phyloP scores from a whole-genome alignment of 495 filamentous ascomycete genomes.

The Pyrenula massariospora region DNA sequence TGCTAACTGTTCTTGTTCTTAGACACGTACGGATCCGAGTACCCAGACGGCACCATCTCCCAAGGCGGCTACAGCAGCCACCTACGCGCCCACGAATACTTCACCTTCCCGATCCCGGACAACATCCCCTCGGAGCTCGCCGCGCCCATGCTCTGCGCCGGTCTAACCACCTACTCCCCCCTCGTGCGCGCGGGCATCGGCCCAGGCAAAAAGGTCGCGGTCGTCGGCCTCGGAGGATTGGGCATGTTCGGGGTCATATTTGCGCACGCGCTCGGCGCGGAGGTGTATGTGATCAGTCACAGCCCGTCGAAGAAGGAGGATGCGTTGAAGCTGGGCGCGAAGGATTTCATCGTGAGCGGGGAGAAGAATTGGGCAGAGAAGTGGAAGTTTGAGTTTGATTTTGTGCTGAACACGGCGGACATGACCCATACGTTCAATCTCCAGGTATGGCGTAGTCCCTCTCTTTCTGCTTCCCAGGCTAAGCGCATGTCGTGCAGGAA shows the following conservation, averaged over 20 bases:
- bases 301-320: slow-evolving; percentile 58
- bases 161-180: slow-evolving; percentile 69
- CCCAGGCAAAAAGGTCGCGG: slow-evolving; percentile 70
- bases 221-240: slow-evolving; percentile 69
- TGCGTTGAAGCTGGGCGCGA: slow-evolving; percentile 56
- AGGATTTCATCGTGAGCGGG: slow-evolving; percentile 57
- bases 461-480: background rate
- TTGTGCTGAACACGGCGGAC: slow-evolving; percentile 49
- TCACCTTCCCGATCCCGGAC: slow-evolving; percentile 64
- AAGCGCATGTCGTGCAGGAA: slow-evolving; percentile 9
- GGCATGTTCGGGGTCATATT: slow-evolving; percentile 65
- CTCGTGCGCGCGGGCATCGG: slow-evolving; percentile 63
- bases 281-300: slow-evolving; percentile 59
- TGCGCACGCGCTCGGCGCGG: slow-evolving; percentile 58
- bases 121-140: slow-evolving; percentile 51
- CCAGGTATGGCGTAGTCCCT: too few relatives aligned
- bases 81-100: slow-evolving; percentile 66
- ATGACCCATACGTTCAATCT: slow-evolving; percentile 32
- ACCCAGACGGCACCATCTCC: slow-evolving; percentile 49
- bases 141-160: slow-evolving; percentile 85
- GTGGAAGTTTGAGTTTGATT: slow-evolving; percentile 43
- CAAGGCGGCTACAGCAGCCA: slow-evolving; percentile 61
- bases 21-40: slow-evolving; percentile 56
- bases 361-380: slow-evolving; percentile 53
- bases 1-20: slow-evolving; percentile 1